Conservation (phyloP, 2,329 filamentous ascomycete species). For the Botrytis paeoniae region DNA sequence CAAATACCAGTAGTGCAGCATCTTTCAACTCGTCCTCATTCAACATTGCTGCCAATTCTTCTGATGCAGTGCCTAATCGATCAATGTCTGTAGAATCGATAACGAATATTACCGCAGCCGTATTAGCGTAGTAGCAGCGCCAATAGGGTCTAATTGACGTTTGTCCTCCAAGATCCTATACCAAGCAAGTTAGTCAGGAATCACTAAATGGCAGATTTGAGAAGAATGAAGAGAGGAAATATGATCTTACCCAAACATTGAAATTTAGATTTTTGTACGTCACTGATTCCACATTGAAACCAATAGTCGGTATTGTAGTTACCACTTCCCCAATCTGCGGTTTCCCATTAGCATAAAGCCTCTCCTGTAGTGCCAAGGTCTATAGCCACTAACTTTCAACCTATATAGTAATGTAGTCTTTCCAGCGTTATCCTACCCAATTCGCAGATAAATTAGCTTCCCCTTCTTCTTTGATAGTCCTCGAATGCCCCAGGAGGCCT, state of each 20-base stretch:
- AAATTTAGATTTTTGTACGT: constrained; percentile 98
- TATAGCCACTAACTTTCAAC: constrained; percentile 66
- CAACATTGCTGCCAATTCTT: constrained; percentile 91
- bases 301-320: constrained; percentile 97
- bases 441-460: constrained; percentile 19
- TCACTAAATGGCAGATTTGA: not conserved
- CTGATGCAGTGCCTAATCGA: constrained; percentile 83
- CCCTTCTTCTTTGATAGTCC: constrained; percentile 9
- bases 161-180: constrained; percentile 86
- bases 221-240: not conserved
- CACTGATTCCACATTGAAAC: constrained; percentile 98
- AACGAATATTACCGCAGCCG: constrained; percentile 96
- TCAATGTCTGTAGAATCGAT: constrained; percentile 98
- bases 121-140: constrained; percentile 99
- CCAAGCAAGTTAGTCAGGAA: constrained; percentile 7
- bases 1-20: constrained; percentile 88
- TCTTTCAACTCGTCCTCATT: constrained; percentile 96
- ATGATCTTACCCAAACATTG: constrained; percentile 82
- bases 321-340: constrained; percentile 92
- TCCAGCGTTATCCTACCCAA: constrained; percentile 83
- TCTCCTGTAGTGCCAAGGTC: not conserved
- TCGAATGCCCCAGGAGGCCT: not conserved
- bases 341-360: constrained; percentile 20
- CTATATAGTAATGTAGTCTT: constrained; percentile 97
- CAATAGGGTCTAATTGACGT: constrained; percentile 99